Evolutionary conservation across 2,329 filamentous ascomycete species (phyloP), one percentile per base, ranked within the genome.

Genomic region (Xylariaceae sp.): DNA sequence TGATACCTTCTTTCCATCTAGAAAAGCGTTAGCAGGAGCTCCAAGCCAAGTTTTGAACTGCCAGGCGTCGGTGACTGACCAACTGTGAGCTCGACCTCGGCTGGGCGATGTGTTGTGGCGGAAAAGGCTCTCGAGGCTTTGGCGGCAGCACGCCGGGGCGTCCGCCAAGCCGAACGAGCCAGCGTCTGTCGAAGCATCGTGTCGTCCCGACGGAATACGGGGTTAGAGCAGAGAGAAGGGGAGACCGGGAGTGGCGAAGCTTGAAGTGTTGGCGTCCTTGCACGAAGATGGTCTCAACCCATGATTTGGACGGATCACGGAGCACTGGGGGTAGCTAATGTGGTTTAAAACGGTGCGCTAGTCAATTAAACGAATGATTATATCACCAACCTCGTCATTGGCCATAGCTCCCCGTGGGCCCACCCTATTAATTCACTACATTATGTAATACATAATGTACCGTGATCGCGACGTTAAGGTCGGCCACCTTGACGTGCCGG

Each of bases 1-100:
- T 60, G 91, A 96, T 53, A 99, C 87, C 77, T 96, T 95, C 80
- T 96, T 96, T 71, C 92, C 94, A 84, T 99, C 92, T 92, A 43
- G n/a, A 48, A 12, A 5, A 30, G 34, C 8, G 55, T 68, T 55
- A 68, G 65, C 55, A 55, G 55, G 43, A 10, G 49, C 51, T 10
- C 47, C 36, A 39, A n/a, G 46, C 9, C 10, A 16, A 37, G 45
- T 37, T 30, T 47, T 40, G 54, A n/a, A 48, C 58, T 58, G 1
- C 62, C 54, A 61, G 63, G 40, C 42, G 39, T 22, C 32, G 32
- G 57, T 22, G 46, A 75, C 83, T 69, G 76, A 95, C 89, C 90
- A 80, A 96, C 85, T 70, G 92, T 99, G 74, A 99, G 84, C 82
- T 96, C 91, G 70, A 99, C 92, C 80, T 97, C 91, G 66, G 91